Base-by-base conservation (phyloP, 2,329 filamentous ascomycete genomes). In the Aspergillus fijiensis region DNA sequence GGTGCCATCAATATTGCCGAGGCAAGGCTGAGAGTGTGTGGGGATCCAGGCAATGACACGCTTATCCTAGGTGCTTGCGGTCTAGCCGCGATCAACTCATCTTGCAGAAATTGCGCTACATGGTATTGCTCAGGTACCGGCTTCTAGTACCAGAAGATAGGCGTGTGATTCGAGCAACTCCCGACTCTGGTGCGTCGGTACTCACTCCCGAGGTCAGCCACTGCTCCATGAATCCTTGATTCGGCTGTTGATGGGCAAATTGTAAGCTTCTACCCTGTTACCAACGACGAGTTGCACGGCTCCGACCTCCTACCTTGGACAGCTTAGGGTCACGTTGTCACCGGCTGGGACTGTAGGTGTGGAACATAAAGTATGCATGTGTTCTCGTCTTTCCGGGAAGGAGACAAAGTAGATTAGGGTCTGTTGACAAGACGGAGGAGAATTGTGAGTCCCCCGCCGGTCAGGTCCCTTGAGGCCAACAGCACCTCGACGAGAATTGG, bases 1-100 rank as follows among this genome's bases (percentile, higher is more conserved):
- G 39, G 39, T 19, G 14, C 39, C 2, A 14, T 16, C 39, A 16
- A 45, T 9, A 63, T 58, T 58, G 48, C 57, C 59, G 16, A 45
- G 39, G 39, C 7, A 45, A 4, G n/a, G 12, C 11, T 35, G 6
- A n/a, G 39, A 45, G 39, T 7, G 39, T 45, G n/a, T 16, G 39
- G 5, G 16, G 5, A 19, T 25, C 49, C 25, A 25, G 49, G 14
- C 16, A 53, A 53, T 23, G 51, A 33, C 51, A n/a, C 16, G 39
- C 16, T 19, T 19, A 45, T 45, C 16, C 39, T 16, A 19, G 16
- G 5, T 45, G 14, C 39, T 45, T 19, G 14, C 39, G 16, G 16
- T 9, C 16, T 45, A 19, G 6, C 14, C 16, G 2, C 16, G 39
- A 19, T 45, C 7, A 45, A 16, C 14, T 16, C 12, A 9, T 35